These are phyloP conservation scores for Psilocybe cubensis DNA, from an alignment of 768 basidiomycete genomes.

Conservation along the genomic window DNA sequence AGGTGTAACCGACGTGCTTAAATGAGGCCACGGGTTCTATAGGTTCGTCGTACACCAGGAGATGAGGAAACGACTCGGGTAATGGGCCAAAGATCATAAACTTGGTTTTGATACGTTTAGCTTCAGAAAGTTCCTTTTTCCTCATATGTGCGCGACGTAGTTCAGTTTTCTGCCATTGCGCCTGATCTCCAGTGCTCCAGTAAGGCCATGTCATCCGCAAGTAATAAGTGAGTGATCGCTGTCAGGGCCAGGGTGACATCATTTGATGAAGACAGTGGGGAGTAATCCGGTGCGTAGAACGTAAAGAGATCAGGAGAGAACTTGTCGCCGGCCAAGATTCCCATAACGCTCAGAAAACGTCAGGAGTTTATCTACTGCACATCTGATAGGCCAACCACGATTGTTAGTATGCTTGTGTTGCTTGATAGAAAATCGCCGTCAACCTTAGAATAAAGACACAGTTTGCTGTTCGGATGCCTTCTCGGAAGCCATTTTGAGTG, in stretches of 20 bases:
- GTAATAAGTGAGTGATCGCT: not conserved
- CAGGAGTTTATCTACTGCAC: conserved; percentile 6
- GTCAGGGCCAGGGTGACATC: not conserved
- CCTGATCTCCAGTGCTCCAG: not conserved
- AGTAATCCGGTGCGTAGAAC: not conserved
- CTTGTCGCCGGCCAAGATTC: not conserved
- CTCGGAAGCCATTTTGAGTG: conserved; percentile 23
- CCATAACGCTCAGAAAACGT: not conserved
- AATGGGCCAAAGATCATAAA: not conserved
- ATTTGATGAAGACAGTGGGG: not conserved
- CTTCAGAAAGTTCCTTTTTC: not conserved
- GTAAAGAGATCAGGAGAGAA: not conserved
- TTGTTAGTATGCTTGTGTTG: too few species aligned
- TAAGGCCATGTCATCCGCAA: conserved; percentile 2
- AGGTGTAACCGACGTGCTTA: not conserved
- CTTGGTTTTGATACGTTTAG: not conserved
- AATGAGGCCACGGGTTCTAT: not conserved
- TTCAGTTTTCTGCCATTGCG: not conserved
- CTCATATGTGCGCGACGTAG: not conserved
- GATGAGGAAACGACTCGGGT: not conserved
- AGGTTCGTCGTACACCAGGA: not conserved
- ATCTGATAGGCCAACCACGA: too few species aligned
- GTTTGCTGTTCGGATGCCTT: conserved; percentile 17
- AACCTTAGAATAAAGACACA: conserved; percentile 11
- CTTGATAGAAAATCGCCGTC: too few species aligned